Base-by-base conservation (phyloP, 1,139 yeast genomes). In the Eremothecium cymbalariae region DNA sequence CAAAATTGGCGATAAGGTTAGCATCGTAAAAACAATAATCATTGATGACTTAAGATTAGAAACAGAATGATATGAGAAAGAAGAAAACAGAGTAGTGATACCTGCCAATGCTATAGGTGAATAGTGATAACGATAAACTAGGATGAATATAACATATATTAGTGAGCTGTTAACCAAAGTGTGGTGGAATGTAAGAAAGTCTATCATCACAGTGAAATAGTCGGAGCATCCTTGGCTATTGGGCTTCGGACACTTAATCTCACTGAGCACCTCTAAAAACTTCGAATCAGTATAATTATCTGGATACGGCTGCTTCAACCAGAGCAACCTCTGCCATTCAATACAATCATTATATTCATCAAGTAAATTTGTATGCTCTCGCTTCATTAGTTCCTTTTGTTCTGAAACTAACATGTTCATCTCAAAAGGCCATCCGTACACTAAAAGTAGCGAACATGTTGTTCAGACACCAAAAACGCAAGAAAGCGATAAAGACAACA, bases 271-370 rank as follows among this genome's bases (percentile, higher is more conserved):
- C 12, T 90, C 71, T 12, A 86, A 63, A 53, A 90, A 90, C 6
- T 88, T 72, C 7, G 63, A 60, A 52, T 86, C 94, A 2, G 94
- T 90, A 60, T 84, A 84, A 57, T 86, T 90, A 56, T 90, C 98
- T 0, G 95, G 94, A 51, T 77, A 88, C 9, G 83, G 83, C 53
- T 88, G 96, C 41, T 72, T 70, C 28, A 82, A 70, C 78, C 95
- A 90, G n/a, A 90, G 68, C 29, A 86, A 70, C 51, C 93, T 83
- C 48, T 80, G 70, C 97, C 97, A 88, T 11, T 21, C 24, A 9
- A 5, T 13, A 23, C 23, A 18, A 12, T 24, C 31, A 28, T 28
- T 15, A 9, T 16, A 15, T 7, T 2, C 13, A 8, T 6, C 11
- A 11, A n/a, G n/a, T n/a, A n/a, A n/a, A n/a, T n/a, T n/a, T n/a